Evolutionary conservation across 2,329 filamentous ascomycete genomes (phyloP), one percentile per base, ranked within the genome.

Genomic region (Metarhizium rileyi): DNA sequence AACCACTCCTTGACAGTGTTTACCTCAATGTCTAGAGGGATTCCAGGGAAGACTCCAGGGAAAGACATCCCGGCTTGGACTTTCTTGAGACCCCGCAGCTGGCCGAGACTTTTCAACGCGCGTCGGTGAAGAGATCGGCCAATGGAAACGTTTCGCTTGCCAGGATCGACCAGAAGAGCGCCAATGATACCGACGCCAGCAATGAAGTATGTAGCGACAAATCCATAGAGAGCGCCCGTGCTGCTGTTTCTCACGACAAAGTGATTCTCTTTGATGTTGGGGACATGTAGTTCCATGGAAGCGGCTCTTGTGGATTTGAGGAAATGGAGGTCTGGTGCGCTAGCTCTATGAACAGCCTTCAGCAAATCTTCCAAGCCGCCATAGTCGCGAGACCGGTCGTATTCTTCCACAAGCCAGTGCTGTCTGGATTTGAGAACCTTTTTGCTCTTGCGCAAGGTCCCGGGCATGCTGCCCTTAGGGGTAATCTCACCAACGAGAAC

Each of bases 201-300:
- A 61, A 86, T 81, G 63, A 81, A 90, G 63, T 95, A 96, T 0
- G 90, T 95, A 0, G 90, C 86, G 60, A 87, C 91, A 66, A 96
- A 97, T 2, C 90, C 90, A 61, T 95, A 96, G 0, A 97, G 70
- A 0, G 87, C 87, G 54, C 89, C 85, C 0, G 90, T 97, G 64
- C 87, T 95, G 69, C 87, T 94, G 63, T 96, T 97, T 20, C 90
- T 81, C 28, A 97, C 90, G 8, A 96, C 90, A 61, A 91, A 95
- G 64, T 97, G 90, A 0, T 83, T 74, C 66, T 95, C 89, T 50
- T 87, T 80, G 26, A 95, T 77, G 43, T 83, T 78, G 1, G 79
- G 72, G 57, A 83, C 82, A 55, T 76, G 79, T 2, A 95, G 70
- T 50, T 90, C 78, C 63, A 97, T 95, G 1, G 86, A 86, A 44